A percentile compares a stretch with the other conserved stretches of the same genome.
These are phyloP conservation scores for Waltiozyma sp. DNA, from an alignment of 1,139 yeast species.

Conservation along the genomic window DNA sequence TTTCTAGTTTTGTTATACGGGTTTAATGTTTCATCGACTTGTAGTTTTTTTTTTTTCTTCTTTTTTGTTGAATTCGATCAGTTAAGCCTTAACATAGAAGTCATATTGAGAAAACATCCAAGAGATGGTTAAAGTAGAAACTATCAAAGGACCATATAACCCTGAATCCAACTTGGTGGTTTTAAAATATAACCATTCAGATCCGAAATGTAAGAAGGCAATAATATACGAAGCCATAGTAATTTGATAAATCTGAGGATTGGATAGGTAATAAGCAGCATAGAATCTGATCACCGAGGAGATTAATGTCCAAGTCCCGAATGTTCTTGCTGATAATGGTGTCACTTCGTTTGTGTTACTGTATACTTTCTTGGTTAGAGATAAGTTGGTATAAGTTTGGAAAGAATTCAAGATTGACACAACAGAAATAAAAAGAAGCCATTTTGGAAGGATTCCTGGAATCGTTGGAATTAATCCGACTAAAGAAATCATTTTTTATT, in stretches of 20 bases:
- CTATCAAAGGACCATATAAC: conserved; percentile 75
- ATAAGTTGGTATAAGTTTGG: conserved; percentile 77
- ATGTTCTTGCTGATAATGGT: conserved; percentile 78
- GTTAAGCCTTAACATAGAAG: conserved; percentile 29
- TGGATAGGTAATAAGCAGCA: conserved; percentile 68
- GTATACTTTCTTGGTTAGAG: conserved; percentile 72
- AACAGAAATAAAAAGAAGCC: conserved; percentile 69
- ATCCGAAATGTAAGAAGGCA: conserved; percentile 74
- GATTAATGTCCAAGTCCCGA: conserved; percentile 94
- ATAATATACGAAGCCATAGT: conserved; percentile 75
- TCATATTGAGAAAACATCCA: conserved; percentile 56
- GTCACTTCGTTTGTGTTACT: conserved; percentile 59
- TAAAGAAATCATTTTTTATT: conserved; percentile 1
- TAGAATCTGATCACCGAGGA: conserved; percentile 77
- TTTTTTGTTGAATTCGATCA: too few species aligned
- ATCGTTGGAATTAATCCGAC: conserved; percentile 28
- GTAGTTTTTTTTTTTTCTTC: too few species aligned
- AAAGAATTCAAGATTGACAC: conserved; percentile 85
- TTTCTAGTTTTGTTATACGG: too few species aligned
- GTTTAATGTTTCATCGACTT: too few species aligned
- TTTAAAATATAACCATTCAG: conserved; percentile 71
- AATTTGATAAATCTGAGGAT: conserved; percentile 64
- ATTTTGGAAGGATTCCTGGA: conserved; percentile 50
- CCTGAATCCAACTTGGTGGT: conserved; percentile 86
- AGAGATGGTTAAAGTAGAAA: conserved; percentile 40